These are phyloP conservation scores for Aspergillus kassunensis DNA, from an alignment of 495 filamentous ascomycete species.

Conservation along the genomic window DNA sequence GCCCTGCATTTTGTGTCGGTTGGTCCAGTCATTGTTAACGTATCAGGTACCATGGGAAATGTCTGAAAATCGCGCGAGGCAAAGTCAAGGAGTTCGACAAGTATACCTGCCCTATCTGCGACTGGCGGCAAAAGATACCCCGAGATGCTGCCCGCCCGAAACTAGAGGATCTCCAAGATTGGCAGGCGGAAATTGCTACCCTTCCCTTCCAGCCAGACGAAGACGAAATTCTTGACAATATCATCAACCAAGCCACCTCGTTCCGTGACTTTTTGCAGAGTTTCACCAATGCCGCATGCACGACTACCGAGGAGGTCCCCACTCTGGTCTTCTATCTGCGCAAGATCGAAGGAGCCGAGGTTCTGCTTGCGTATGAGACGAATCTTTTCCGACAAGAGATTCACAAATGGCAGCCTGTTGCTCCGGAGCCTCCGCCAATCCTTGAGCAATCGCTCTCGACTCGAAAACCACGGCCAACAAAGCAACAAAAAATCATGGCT, in stretches of 20 bases:
- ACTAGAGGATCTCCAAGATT: conserved; percentile 82
- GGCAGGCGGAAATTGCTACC: conserved; percentile 77
- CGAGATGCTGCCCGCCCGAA: conserved; percentile 97
- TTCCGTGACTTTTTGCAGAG: conserved; percentile 80
- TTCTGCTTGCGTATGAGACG: conserved; percentile 85
- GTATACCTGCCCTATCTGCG: conserved; percentile 97
- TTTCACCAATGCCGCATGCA: conserved; percentile 75
- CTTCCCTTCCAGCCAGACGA: conserved; percentile 97
- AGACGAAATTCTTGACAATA: conserved; percentile 75
- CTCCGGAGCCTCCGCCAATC: conserved; percentile 74
- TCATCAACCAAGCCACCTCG: conserved; percentile 75
- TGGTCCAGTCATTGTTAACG: conserved; percentile 6
- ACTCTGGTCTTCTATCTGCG: conserved; percentile 95
- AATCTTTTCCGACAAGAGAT: conserved; percentile 97
- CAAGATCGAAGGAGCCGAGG: conserved; percentile 97
- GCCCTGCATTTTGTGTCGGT: conserved; percentile 18
- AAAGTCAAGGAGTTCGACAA: conserved; percentile 98
- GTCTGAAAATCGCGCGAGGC: conserved; percentile 93
- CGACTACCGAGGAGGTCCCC: conserved; percentile 78
- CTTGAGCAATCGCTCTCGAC: conserved; percentile 84
- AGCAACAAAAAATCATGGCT: conserved; percentile 92
- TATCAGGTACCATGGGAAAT: conserved; percentile 94
- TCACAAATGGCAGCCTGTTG: conserved; percentile 93
- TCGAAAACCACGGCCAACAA: conserved; percentile 95
- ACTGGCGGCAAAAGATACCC: conserved; percentile 95